Evolutionary conservation across 2,329 filamentous ascomycete genomes (phyloP), one percentile per base, ranked within the genome.

Genomic region (Plectosphaerella cucumerina): DNA sequence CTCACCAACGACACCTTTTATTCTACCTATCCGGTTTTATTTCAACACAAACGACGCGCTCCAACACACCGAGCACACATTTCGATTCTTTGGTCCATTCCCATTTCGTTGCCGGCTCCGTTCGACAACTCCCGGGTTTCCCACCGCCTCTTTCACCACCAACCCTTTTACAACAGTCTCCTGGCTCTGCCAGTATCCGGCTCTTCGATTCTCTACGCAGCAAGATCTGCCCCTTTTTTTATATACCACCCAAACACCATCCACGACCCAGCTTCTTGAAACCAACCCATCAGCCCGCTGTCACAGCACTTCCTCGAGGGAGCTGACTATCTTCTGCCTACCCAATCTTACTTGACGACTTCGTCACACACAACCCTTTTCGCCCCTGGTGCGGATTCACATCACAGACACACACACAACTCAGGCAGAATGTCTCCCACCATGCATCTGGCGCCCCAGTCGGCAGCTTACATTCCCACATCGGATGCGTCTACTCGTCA

Each of bases 401-500:
- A 55, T 52, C 55, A 53, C 47, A 60, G 47, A 56, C 39, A 53
- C 54, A 55, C 42, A 10, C 33, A 35, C n/a, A 33, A 45, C 14
- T 42, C 34, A 44, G 46, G 37, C 60, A 65, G 63, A 57, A 78
- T 84, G 77, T 76, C 79, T 65, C 76, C 74, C 46, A 72, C 74
- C 23, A 69, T 72, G 60, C 74, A 75, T 56, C 69, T 78, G 60
- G 65, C 71, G 31, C 67, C 74, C 46, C 66, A 71, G 26, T 63
- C 72, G 51, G 62, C 67, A 55, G 63, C 71, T 37, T 82, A 81
- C 60, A 71, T 72, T 39, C 76, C 76, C 23, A 74, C 73, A 20
- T 75, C 76, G 50, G 81, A 84, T 62, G 71, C 70, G 55, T 72
- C 80, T 61, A 76, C 79, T 54, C 77, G 80, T 55, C 80, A 83